Evolutionary conservation across 306 rosid species (phyloP).

Genomic region (Lathyrus sativus): DNA sequence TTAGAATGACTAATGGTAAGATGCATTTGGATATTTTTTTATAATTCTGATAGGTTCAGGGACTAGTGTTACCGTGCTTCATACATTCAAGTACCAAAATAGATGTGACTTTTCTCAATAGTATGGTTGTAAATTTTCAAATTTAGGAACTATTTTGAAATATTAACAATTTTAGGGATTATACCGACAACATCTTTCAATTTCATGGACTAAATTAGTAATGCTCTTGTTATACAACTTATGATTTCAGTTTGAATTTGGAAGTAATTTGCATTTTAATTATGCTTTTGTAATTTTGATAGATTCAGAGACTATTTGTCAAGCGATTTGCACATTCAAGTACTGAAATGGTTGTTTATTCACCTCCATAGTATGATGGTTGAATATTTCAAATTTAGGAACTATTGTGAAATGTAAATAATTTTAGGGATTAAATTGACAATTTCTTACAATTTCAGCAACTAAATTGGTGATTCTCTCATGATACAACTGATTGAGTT

Average conservation of each 20-base stretch:
- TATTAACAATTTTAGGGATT: not conserved
- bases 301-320: too few species aligned
- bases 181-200: not conserved
- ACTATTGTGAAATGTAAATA: not conserved
- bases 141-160: not conserved
- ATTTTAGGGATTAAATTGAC: not conserved
- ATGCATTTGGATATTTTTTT: slow-evolving; percentile 18
- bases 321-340: too few species aligned
- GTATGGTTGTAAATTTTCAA: not conserved
- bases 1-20: too few species aligned
- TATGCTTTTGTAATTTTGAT: too few species aligned
- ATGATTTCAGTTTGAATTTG: slow-evolving; percentile 46
- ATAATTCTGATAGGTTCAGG: too few species aligned
- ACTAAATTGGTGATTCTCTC: not conserved
- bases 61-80: too few species aligned
- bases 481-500: slow-evolving; percentile 45
- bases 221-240: slow-evolving; percentile 37
- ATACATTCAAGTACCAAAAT: too few species aligned
- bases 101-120: too few species aligned
- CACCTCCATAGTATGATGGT: not conserved
- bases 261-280: slow-evolving; percentile 54
- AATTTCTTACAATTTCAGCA: not conserved
- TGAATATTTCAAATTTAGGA: not conserved
- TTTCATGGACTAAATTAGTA: not conserved
- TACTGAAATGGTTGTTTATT: too few species aligned